Conservation (phyloP, 352 stramenopile genomes). For the Pilasporangium apinafurcum region DNA sequence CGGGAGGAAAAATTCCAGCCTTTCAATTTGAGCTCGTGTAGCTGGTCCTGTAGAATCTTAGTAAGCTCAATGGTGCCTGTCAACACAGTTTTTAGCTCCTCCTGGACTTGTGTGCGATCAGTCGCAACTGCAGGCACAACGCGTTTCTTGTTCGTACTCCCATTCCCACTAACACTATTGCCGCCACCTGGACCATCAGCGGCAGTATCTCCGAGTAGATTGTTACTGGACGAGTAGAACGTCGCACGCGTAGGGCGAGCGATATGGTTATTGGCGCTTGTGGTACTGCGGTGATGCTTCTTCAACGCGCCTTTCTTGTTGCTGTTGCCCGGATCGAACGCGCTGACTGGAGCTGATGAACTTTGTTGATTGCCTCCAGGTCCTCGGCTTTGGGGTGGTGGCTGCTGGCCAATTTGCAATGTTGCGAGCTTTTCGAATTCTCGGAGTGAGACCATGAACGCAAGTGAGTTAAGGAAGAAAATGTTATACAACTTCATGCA, state of each 20-base stretch:
- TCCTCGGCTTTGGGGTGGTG: conserved; percentile 2
- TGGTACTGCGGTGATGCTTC: neutral
- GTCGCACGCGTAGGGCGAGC: neutral
- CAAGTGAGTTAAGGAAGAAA: conserved; percentile 31
- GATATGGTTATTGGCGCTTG: neutral
- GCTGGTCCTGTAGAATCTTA: conserved; percentile 65
- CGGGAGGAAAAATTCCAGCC: conserved; percentile 59
- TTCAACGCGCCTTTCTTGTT: neutral
- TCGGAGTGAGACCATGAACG: conserved; percentile 31
- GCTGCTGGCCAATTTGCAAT: conserved; percentile 45
- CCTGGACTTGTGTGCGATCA: conserved; percentile 54
- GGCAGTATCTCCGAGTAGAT: neutral
- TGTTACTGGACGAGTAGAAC: neutral
- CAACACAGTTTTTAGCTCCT: conserved; percentile 62
- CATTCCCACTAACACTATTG: too few species aligned
- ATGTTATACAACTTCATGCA: neutral
- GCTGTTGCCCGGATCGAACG: conserved; percentile 1
- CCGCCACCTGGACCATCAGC: too few species aligned
- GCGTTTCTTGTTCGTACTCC: neutral
- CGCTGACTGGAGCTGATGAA: too few species aligned
- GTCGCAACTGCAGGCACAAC: conserved; percentile 4
- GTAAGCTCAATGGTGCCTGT: conserved; percentile 60
- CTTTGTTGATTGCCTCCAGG: too few species aligned
- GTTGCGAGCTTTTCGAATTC: conserved; percentile 70
- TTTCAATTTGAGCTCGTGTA: conserved; percentile 77